Conservation (phyloP, 257 asterid genomes). For the Lycium ferocissimum region DNA sequence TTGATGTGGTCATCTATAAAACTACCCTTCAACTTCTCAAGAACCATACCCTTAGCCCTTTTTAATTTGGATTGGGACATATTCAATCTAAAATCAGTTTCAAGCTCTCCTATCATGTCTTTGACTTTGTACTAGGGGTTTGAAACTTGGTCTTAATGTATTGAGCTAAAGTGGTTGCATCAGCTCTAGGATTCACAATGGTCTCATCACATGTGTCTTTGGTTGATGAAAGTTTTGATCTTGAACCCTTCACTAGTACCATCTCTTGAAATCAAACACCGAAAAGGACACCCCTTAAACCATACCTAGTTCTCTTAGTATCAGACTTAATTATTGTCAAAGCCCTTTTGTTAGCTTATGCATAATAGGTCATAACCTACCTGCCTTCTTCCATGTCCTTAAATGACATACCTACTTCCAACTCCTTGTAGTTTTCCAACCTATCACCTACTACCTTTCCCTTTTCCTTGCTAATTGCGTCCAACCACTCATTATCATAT, state of each 20-base stretch:
- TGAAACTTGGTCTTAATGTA: not conserved
- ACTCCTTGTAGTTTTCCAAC: not conserved
- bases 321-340: too few species aligned
- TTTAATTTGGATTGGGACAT: not conserved
- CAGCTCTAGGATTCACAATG: not conserved
- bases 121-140: not conserved
- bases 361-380: too few species aligned
- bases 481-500: not conserved
- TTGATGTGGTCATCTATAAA: not conserved
- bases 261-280: not conserved
- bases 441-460: not conserved
- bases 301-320: too few species aligned
- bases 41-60: not conserved
- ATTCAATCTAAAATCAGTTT: not conserved
- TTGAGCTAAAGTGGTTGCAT: not conserved
- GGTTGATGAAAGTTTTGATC: not conserved
- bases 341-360: too few species aligned
- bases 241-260: not conserved
- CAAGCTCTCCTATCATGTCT: not conserved
- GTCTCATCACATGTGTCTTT: not conserved
- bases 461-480: not conserved
- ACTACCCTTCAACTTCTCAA: not conserved
- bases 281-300: not conserved
- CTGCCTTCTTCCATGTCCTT: not conserved
- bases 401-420: not conserved